Percentiles rank a stretch among this genome's conserved stretches.
phyloP scores from a whole-genome alignment of 2,329 filamentous ascomycete genomes.

The Cladophialophora exuberans region DNA sequence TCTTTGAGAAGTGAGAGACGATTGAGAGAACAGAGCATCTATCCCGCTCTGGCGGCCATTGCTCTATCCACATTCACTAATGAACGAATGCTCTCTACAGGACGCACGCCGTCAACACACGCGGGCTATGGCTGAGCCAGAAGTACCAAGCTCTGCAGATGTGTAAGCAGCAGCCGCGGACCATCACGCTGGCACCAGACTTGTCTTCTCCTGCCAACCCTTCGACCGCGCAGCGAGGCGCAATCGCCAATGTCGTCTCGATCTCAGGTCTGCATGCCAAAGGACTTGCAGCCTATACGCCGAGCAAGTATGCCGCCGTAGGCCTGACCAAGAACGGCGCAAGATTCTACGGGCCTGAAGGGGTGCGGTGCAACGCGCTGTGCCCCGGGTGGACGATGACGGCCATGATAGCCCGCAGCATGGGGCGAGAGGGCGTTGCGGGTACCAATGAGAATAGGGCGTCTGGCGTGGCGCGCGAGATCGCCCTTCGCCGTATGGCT shows the following conservation, averaged over 20 bases:
- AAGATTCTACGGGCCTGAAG: constrained; percentile 21
- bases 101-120: constrained; percentile 16
- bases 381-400: constrained; percentile 25
- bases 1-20: background rate
- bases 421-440: constrained; percentile 16
- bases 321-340: constrained; percentile 23
- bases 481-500: constrained; percentile 15
- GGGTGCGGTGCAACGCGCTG: constrained; percentile 20
- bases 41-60: background rate
- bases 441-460: constrained; percentile 22
- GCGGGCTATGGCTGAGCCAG: constrained; percentile 24
- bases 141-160: constrained; percentile 24
- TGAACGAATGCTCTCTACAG: no score
- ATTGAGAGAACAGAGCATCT: no score
- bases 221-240: constrained; percentile 16
- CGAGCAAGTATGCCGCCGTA: constrained; percentile 19
- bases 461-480: constrained; percentile 2
- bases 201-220: background rate
- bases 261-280: constrained; percentile 15
- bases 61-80: background rate
- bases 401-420: constrained; percentile 10
- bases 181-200: constrained; percentile 6
- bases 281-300: constrained; percentile 18
- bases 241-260: constrained; percentile 20
- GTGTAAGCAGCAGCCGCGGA: constrained; percentile 14